These are phyloP conservation scores for Kuraishia cidri DNA, from an alignment of 805 yeast species.

Conservation along the genomic window DNA sequence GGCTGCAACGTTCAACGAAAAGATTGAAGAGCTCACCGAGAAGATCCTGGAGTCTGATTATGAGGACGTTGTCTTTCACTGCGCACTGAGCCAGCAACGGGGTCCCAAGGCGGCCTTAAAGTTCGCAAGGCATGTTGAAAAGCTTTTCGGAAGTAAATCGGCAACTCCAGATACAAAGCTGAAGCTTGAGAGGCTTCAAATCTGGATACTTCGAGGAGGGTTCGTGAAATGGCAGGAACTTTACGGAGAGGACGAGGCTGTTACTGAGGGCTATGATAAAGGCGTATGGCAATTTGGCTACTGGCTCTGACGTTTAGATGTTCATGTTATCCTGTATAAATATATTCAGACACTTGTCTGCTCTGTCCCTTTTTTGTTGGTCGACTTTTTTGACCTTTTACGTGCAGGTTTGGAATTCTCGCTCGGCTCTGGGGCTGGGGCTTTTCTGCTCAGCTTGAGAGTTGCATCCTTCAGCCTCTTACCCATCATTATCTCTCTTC, in stretches of 20 bases:
- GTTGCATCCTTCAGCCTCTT: slow-evolving; percentile 58
- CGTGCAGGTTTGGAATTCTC: too few species aligned
- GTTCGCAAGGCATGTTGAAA: slow-evolving; percentile 37
- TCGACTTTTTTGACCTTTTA: too few species aligned
- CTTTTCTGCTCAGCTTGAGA: slow-evolving; percentile 27
- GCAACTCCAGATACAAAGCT: slow-evolving; percentile 9
- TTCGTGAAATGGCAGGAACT: slow-evolving; percentile 74
- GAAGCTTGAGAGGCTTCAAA: slow-evolving; percentile 27
- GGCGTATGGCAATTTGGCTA: slow-evolving; percentile 22
- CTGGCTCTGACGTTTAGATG: background rate
- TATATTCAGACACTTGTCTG: too few species aligned
- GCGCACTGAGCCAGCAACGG: slow-evolving; percentile 84
- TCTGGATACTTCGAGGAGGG: slow-evolving; percentile 79
- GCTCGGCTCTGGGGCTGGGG: too few species aligned
- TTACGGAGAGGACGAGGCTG: slow-evolving; percentile 57
- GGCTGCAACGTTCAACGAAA: slow-evolving; percentile 30
- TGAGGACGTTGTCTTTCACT: slow-evolving; percentile 72
- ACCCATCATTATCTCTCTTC: slow-evolving; percentile 40
- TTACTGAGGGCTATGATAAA: slow-evolving; percentile 54
- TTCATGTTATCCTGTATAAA: too few species aligned
- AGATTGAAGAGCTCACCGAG: slow-evolving; percentile 27
- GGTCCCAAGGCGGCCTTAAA: slow-evolving; percentile 81
- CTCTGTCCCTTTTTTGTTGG: too few species aligned
- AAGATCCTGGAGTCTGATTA: slow-evolving; percentile 20
- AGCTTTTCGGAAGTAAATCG: background rate